Conservation (phyloP, 2,329 filamentous ascomycete genomes). For the Neocucurbitaria cava region DNA sequence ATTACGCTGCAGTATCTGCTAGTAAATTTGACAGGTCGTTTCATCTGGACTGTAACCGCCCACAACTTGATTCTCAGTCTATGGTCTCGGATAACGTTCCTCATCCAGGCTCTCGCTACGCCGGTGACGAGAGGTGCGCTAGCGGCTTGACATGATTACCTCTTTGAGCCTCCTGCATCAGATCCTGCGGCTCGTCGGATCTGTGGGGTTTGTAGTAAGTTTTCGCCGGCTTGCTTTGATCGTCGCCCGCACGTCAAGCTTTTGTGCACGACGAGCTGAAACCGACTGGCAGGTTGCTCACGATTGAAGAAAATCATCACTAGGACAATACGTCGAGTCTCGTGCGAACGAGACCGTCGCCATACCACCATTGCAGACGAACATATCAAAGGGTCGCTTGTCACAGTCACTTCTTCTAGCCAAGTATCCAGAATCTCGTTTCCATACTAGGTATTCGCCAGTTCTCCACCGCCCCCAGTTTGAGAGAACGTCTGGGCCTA, state of each 20-base stretch:
- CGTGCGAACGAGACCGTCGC: not conserved
- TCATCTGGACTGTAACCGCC: not conserved
- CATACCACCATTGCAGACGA: not conserved
- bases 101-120: constrained; percentile 1
- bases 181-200: constrained; percentile 5
- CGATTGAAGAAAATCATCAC: not conserved
- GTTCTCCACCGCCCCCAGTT: not conserved
- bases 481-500: not conserved
- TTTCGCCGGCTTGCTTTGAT: not conserved
- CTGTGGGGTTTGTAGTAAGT: not conserved
- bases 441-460: not conserved
- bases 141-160: constrained; percentile 6
- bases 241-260: not conserved
- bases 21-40: not conserved
- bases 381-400: not conserved
- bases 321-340: not conserved
- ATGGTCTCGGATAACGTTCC: not conserved
- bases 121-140: constrained; percentile 1
- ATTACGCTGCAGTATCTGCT: not conserved
- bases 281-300: not conserved
- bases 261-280: not conserved
- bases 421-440: not conserved
- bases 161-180: constrained; percentile 4
- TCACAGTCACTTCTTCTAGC: not conserved
- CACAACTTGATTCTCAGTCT: not conserved